Conservation (phyloP, 1,284 basidiomycete species). For the Moesziomyces sp. region DNA sequence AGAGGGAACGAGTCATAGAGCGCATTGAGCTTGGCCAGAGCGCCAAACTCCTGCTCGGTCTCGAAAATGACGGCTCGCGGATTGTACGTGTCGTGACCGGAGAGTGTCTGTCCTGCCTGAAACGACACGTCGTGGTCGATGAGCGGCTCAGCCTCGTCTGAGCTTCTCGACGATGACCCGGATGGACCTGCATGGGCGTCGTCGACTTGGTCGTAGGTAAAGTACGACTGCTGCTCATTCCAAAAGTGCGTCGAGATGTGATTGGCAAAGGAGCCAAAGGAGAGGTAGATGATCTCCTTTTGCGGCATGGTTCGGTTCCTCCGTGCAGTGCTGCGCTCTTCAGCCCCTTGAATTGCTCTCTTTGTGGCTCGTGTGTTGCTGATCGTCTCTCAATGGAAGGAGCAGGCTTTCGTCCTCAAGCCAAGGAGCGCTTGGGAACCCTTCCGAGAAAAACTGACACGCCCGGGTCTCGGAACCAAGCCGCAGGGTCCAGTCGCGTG, state of each 20-base stretch:
- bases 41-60: slow-evolving; percentile 56
- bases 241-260: slow-evolving; percentile 65
- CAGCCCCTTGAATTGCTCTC: neutral
- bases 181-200: slow-evolving; percentile 29
- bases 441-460: neutral
- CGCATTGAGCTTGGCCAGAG: slow-evolving; percentile 45
- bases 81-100: slow-evolving; percentile 56
- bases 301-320: slow-evolving; percentile 25
- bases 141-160: slow-evolving; percentile 28
- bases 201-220: slow-evolving; percentile 35
- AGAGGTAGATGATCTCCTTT: slow-evolving; percentile 62
- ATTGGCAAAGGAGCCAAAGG: slow-evolving; percentile 61
- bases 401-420: neutral
- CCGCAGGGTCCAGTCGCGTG: neutral
- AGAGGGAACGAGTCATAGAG: slow-evolving; percentile 44
- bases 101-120: slow-evolving; percentile 50
- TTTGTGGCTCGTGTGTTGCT: neutral
- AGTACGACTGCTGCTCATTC: slow-evolving; percentile 64
- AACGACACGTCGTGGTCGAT: slow-evolving; percentile 63
- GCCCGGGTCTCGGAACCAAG: too few species aligned
- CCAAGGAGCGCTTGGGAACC: neutral
- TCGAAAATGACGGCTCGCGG: slow-evolving; percentile 61
- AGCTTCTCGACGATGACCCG: slow-evolving; percentile 9
- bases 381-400: neutral
- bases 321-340: neutral